Percentiles rank a stretch among this genome's conserved stretches.
phyloP scores from a whole-genome alignment of 305 asterid species.

The Plantago rigida region DNA sequence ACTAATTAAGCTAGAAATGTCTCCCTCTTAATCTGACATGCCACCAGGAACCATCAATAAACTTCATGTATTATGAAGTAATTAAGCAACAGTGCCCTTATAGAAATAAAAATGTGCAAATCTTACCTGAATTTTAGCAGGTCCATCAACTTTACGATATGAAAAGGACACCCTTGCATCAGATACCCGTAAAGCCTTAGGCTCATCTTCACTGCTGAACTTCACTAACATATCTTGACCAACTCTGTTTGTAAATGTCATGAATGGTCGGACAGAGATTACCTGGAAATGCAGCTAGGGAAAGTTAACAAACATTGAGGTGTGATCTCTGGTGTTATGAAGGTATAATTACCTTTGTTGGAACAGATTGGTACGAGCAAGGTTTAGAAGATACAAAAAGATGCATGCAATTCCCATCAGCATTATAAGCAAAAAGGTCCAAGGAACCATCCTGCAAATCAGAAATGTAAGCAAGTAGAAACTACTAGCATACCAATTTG shows the following conservation, averaged over 20 bases:
- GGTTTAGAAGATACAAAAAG: constrained; percentile 83
- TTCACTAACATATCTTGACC: constrained; percentile 65
- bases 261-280: constrained; percentile 69
- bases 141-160: constrained; percentile 46
- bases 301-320: constrained; percentile 25
- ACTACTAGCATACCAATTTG: constrained; percentile 20
- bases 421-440: constrained; percentile 66
- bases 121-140: constrained; percentile 72
- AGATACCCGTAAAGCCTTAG: constrained; percentile 58
- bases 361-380: constrained; percentile 75
- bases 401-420: constrained; percentile 69
- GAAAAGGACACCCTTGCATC: constrained; percentile 79
- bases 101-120: constrained; percentile 15
- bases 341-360: constrained; percentile 69
- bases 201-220: constrained; percentile 75
- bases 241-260: constrained; percentile 88
- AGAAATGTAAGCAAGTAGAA: constrained; percentile 24
- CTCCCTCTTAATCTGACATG: constrained; percentile 12
- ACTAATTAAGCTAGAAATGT: background rate
- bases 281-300: constrained; percentile 46
- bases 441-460: constrained; percentile 80
- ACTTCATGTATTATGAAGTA: constrained; percentile 4
- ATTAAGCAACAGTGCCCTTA: constrained; percentile 2
- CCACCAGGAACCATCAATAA: constrained; percentile 9
- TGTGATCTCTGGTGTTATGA: constrained; percentile 2